Evolutionary conservation across 768 basidiomycete genomes (phyloP).

Genomic region (Galerina marginata): DNA sequence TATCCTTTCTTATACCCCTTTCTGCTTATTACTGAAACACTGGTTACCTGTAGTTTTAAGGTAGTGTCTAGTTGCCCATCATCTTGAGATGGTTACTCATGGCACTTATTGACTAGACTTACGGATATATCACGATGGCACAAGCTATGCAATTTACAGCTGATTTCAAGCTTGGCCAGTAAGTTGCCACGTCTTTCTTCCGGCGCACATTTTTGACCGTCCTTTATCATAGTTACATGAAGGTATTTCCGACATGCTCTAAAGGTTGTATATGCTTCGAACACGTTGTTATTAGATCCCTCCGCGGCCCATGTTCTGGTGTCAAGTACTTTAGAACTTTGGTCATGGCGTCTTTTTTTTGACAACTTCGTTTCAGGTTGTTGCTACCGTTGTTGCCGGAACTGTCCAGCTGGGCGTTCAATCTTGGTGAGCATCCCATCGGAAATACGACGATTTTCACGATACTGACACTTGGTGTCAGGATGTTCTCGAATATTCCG

Average conservation of each 20-base stretch:
- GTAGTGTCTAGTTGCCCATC: constrained; percentile 18
- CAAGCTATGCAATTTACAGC: constrained; percentile 72
- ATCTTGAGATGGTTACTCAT: constrained; percentile 16
- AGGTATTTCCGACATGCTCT: constrained; percentile 21
- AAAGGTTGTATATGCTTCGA: neutral
- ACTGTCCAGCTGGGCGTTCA: constrained; percentile 73
- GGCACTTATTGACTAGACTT: constrained; percentile 49
- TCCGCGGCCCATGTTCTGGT: constrained; percentile 70
- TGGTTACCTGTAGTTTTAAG: constrained; percentile 39
- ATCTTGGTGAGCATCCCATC: constrained; percentile 49
- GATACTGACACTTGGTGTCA: constrained; percentile 18
- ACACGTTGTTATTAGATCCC: constrained; percentile 46
- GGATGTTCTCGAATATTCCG: constrained; percentile 69
- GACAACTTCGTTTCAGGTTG: constrained; percentile 37
- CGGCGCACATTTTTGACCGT: neutral
- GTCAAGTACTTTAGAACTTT: constrained; percentile 44
- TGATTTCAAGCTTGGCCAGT: constrained; percentile 81
- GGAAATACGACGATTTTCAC: neutral
- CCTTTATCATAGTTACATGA: constrained; percentile 30
- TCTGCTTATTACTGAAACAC: constrained; percentile 5
- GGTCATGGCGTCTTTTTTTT: neutral
- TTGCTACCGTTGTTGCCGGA: constrained; percentile 64
- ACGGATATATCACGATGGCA: constrained; percentile 69
- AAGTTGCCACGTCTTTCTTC: constrained; percentile 31
- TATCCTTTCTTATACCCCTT: constrained; percentile 3